phyloP scores from a whole-genome alignment of 2,329 filamentous ascomycete genomes.

The Hypomyces perniciosus region DNA sequence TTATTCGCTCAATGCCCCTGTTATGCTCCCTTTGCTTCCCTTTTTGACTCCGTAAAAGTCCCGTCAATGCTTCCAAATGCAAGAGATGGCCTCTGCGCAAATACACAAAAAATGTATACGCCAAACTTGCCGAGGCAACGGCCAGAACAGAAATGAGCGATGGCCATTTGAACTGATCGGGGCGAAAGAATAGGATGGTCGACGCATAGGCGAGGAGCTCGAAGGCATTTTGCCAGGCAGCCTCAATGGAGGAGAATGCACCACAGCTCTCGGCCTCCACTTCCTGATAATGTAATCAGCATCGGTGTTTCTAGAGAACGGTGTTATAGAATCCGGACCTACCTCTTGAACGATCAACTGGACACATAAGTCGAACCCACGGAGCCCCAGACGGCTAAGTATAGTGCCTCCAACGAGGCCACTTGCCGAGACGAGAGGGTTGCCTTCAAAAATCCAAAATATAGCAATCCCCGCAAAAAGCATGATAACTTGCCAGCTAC shows the following conservation, averaged over 20 bases:
- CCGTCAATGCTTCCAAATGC: conserved; percentile 2
- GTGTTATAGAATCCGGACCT: conserved; percentile 13
- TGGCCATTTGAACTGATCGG: conserved; percentile 60
- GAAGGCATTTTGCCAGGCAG: conserved; percentile 62
- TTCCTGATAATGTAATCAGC: conserved; percentile 33
- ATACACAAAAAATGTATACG: conserved; percentile 8
- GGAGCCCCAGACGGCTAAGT: conserved; percentile 53
- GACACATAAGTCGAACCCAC: conserved; percentile 55
- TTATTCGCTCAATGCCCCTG: neutral
- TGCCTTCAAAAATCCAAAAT: conserved; percentile 31
- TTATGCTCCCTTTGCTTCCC: neutral
- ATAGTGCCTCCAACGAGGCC: conserved; percentile 46
- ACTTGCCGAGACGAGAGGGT: conserved; percentile 34
- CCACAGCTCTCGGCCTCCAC: conserved; percentile 54
- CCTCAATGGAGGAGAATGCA: conserved; percentile 62
- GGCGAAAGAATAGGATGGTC: conserved; percentile 58
- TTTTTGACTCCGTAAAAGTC: neutral
- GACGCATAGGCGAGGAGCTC: conserved; percentile 61
- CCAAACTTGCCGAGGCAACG: conserved; percentile 1
- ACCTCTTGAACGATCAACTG: conserved; percentile 59
- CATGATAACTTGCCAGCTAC: conserved; percentile 60
- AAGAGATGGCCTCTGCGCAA: conserved; percentile 7
- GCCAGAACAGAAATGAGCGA: conserved; percentile 37
- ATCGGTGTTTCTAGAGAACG: neutral
- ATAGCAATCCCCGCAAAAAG: conserved; percentile 36